Base-by-base conservation (phyloP, 1,139 yeast species). In the Fermentozyma sake region DNA sequence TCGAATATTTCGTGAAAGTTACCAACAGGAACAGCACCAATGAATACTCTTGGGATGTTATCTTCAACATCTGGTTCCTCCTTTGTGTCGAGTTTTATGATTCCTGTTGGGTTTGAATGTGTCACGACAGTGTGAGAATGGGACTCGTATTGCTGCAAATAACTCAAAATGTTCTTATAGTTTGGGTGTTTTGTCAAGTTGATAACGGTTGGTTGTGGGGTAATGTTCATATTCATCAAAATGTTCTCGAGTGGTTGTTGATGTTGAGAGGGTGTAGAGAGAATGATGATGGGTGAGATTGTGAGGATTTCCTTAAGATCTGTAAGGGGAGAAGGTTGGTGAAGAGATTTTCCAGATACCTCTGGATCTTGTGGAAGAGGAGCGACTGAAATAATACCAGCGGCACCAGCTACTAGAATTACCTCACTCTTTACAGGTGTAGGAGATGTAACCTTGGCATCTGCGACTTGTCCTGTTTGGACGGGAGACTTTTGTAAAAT, bases 181-280 rank as follows among this genome's bases (percentile, higher is more conserved):
- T 56, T 51, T 11, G 66, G 66, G 34, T 59, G 66, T 30, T 51
- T 57, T 11, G 40, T 43, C 27, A 59, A 44, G 28, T 55, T 45
- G 4, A 58, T 55, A 4, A 48, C 37, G 29, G 50, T 48, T 11
- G 63, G 55, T 32, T 58, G 61, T 1, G 66, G 66, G n/a, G 44
- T 48, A 16, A 59, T 53, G 30, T 42, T 42, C 11, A 57, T 34
- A 14, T 39, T 42, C 13, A 31, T 27, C 11, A 42, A 33, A 16
- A 58, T 37, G 7, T 50, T 48, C 15, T 48, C 46, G 26, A 53
- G 46, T 28, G 38, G 30, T 14, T 41, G 44, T 33, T 55, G 57
- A 26, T 46, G 36, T 8, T 34, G 25, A 6, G 43, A 31, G 3
- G 31, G 22, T 24, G 45, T 44, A 4, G 48, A 33, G 22, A 55